Conservation (phyloP, 345 rosid species). For the Physaria fendleri region DNA sequence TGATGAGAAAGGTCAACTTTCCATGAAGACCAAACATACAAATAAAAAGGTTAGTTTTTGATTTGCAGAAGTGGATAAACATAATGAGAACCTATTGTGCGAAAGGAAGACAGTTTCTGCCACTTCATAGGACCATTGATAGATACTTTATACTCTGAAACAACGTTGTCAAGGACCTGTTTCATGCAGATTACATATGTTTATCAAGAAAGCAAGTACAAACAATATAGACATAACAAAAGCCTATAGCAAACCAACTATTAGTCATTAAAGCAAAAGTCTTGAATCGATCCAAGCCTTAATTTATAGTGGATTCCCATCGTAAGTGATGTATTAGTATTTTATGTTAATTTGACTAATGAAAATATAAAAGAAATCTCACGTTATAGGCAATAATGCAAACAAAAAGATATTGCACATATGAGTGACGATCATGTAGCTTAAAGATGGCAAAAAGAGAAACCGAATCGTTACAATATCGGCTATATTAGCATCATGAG, state of each 20-base stretch:
- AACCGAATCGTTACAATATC: conserved; percentile 26
- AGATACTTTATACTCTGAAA: conserved; percentile 39
- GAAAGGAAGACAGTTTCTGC: conserved; percentile 39
- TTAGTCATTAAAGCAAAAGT: too few relatives aligned
- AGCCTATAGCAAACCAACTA: too few relatives aligned
- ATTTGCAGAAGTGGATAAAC: background rate
- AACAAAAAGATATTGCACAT: too few relatives aligned
- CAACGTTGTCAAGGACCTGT: conserved; percentile 41
- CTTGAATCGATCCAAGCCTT: too few relatives aligned
- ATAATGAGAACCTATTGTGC: conserved; percentile 29
- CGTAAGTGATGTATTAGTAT: too few relatives aligned
- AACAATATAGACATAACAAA: too few relatives aligned
- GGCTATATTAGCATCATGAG: conserved; percentile 26
- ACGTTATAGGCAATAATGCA: too few relatives aligned
- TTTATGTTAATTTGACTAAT: too few relatives aligned
- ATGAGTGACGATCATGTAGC: background rate
- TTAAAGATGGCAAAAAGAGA: background rate
- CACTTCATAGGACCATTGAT: conserved; percentile 43
- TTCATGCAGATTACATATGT: conserved; percentile 13
- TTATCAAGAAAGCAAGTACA: too few relatives aligned
- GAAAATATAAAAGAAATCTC: too few relatives aligned
- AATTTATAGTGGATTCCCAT: too few relatives aligned
- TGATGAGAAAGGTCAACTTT: background rate
- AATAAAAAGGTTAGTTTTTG: background rate
- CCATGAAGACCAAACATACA: background rate